phyloP scores from a whole-genome alignment of 768 basidiomycete genomes.

The Auricularia heimuer region DNA sequence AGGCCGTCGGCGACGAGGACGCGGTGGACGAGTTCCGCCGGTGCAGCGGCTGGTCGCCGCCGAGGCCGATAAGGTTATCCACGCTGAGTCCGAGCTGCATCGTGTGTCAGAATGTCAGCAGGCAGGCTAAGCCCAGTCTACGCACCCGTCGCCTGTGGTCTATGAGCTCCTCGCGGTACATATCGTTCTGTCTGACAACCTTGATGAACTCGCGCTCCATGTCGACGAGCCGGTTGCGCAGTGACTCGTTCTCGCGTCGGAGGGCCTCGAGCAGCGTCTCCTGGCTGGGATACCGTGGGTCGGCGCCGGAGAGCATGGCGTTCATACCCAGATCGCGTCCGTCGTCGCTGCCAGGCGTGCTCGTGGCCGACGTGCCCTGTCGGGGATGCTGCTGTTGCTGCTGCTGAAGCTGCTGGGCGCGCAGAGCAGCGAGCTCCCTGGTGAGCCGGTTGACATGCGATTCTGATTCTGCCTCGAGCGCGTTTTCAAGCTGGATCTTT shows the following conservation, averaged over 20 bases:
- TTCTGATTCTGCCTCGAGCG: conserved; percentile 77
- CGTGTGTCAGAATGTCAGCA: conserved; percentile 3
- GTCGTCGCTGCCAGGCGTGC: conserved; percentile 4
- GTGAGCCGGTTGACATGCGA: conserved; percentile 70
- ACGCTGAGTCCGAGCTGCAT: conserved; percentile 61
- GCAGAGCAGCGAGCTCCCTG: conserved; percentile 56
- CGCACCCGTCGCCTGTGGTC: conserved; percentile 67
- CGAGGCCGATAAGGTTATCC: conserved; percentile 67
- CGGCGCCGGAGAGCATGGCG: conserved; percentile 12
- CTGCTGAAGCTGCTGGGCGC: conserved; percentile 48
- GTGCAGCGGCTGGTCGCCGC: conserved; percentile 46
- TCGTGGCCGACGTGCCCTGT: conserved; percentile 15
- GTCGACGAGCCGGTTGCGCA: conserved; percentile 55
- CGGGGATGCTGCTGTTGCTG: conserved; percentile 23
- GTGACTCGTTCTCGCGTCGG: conserved; percentile 67
- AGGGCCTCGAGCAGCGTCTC: conserved; percentile 68
- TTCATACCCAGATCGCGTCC: conserved; percentile 5
- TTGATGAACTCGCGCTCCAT: conserved; percentile 72
- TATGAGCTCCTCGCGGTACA: conserved; percentile 77
- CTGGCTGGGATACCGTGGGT: conserved; percentile 28
- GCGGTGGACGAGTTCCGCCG: conserved; percentile 63
- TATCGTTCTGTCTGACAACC: conserved; percentile 64
- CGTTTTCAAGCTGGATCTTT: conserved; percentile 75
- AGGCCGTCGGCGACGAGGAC: conserved; percentile 25
- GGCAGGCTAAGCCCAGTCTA: conserved; percentile 10